Conservation (phyloP, 768 basidiomycete genomes). For the Kwoniella sp. region DNA sequence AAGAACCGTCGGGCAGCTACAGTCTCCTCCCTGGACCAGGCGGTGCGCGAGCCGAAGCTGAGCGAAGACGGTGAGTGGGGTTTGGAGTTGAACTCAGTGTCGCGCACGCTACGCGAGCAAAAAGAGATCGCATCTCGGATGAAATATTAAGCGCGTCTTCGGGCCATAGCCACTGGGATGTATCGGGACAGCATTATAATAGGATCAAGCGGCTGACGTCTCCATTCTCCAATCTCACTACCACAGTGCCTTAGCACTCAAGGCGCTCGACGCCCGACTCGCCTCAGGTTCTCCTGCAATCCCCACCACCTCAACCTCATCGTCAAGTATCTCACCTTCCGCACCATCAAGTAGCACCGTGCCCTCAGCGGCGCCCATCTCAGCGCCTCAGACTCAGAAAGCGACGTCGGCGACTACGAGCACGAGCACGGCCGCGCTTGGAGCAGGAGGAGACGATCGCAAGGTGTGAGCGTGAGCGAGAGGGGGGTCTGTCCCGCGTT, state of each 20-base stretch:
- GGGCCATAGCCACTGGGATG: neutral
- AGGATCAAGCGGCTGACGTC: neutral
- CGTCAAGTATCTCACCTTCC: slow-evolving; percentile 12
- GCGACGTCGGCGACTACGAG: too few species aligned
- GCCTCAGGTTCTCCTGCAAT: slow-evolving; percentile 59
- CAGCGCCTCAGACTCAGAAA: too few species aligned
- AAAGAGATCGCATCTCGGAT: too few species aligned
- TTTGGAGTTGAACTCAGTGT: too few species aligned
- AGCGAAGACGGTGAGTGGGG: slow-evolving; percentile 75
- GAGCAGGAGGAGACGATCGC: too few species aligned
- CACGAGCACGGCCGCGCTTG: too few species aligned
- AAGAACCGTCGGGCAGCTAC: slow-evolving; percentile 60
- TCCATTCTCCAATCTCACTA: neutral
- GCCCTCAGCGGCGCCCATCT: too few species aligned
- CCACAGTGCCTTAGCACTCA: slow-evolving; percentile 85
- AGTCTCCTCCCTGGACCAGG: slow-evolving; percentile 70
- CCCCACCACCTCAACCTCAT: slow-evolving; percentile 21
- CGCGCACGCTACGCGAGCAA: too few species aligned
- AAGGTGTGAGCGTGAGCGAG: too few species aligned
- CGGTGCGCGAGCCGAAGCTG: slow-evolving; percentile 91
- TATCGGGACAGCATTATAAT: neutral
- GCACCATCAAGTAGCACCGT: slow-evolving; percentile 10
- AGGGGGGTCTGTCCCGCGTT: too few species aligned
- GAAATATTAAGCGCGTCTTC: too few species aligned
- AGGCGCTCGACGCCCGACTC: slow-evolving; percentile 90